Evolutionary conservation across 2,329 filamentous ascomycete genomes (phyloP), one percentile per base, ranked within the genome.

Genomic region (Phialocephala sp.): DNA sequence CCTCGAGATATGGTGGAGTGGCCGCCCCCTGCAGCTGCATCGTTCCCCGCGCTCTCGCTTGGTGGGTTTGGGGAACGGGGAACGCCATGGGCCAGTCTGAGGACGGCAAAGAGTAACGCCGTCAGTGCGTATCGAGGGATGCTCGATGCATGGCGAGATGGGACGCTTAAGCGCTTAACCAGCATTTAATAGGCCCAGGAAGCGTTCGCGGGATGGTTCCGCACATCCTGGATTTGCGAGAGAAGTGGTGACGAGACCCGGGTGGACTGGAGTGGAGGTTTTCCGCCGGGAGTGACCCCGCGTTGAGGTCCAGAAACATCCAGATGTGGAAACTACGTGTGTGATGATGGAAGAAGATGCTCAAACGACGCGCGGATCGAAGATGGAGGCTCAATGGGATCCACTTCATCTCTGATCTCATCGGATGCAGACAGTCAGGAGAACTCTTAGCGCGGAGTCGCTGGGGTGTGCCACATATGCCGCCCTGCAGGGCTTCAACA

Each of bases 41-140:
- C 24, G 22, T 27, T 54, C 50, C 50, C 50, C 50, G 47, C 50
- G 50, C 22, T n/a, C 14, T 54, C 50, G 22, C 50, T 54, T 32
- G 50, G 50, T 54, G 24, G 35, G 50, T 5, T 35, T 54, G 50
- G 50, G 50, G 50, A 6, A 32, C 11, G 18, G 15, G 50, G 50
- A 54, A 54, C 6, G 15, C 24, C n/a, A n/a, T 8, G 9, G 6
- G 24, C n/a, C 11, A 6, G 20, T 22, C 20, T 50, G 45, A 24
- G 8, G n/a, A 22, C n/a, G 20, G 45, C 8, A 43, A 18, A 43
- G 41, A 18, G 11, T 14, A 24, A 11, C 45, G 45, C n/a, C 22
- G n/a, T 50, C 50, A 15, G 22, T 32, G 50, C n/a, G 1, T 4
- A 47, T 47, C n/a, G n/a, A n/a, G n/a, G n/a, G n/a, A n/a, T n/a